Evolutionary conservation across 2,329 filamentous ascomycete species (phyloP).

Genomic region (Colletotrichum sp.): DNA sequence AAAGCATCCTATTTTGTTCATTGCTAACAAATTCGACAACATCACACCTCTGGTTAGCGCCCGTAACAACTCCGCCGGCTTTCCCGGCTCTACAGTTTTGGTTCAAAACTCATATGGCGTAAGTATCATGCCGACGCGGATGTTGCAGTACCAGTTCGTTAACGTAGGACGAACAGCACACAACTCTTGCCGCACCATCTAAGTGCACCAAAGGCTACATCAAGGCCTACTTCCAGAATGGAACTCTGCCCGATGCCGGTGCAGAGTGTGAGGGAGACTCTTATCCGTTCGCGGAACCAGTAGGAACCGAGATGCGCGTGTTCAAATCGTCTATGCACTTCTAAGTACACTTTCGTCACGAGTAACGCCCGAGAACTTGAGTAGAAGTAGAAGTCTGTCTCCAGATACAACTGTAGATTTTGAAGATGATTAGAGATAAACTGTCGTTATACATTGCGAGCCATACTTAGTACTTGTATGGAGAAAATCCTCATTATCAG

Average conservation of each 20-base stretch:
- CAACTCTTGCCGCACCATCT: constrained; percentile 48
- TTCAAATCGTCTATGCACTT: not conserved
- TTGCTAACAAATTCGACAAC: constrained; percentile 51
- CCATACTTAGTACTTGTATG: too few relatives aligned
- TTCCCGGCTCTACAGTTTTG: constrained; percentile 50
- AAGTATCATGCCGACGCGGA: constrained; percentile 25
- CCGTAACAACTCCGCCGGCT: constrained; percentile 47
- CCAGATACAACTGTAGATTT: too few relatives aligned
- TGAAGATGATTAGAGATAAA: too few relatives aligned
- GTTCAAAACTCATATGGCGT: constrained; percentile 57
- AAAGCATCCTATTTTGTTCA: constrained; percentile 48
- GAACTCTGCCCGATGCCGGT: constrained; percentile 46
- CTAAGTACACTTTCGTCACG: too few relatives aligned
- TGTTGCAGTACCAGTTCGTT: not conserved
- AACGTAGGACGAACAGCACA: constrained; percentile 44
- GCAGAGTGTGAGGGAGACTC: constrained; percentile 52
- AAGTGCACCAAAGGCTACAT: constrained; percentile 47
- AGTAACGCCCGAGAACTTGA: too few relatives aligned
- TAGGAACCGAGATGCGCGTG: not conserved
- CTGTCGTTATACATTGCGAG: too few relatives aligned
- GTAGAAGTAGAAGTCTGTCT: too few relatives aligned
- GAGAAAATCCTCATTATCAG: too few relatives aligned
- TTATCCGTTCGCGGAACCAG: constrained; percentile 39
- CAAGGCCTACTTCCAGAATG: constrained; percentile 50
- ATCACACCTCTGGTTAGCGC: constrained; percentile 53